Evolutionary conservation across 768 basidiomycete species (phyloP).

Genomic region (Trametes coccinea): DNA sequence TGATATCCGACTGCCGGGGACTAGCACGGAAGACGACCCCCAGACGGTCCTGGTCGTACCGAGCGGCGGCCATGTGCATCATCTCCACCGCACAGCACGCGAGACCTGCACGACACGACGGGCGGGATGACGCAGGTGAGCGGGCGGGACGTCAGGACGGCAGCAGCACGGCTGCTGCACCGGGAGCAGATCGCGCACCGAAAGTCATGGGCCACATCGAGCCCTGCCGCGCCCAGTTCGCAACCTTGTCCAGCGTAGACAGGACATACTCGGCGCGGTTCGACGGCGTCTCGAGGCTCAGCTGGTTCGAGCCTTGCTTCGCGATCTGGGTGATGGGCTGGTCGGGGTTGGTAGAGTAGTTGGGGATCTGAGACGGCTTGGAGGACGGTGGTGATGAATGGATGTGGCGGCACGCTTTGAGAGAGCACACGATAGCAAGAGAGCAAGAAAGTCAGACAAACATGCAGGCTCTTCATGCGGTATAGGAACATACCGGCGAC

Average conservation of each 20-base stretch:
- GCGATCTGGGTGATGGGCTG: constrained; percentile 73
- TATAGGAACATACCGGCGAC: constrained; percentile 39
- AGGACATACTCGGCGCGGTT: constrained; percentile 92
- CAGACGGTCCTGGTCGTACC: constrained; percentile 97
- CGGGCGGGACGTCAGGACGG: background rate
- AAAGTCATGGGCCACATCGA: constrained; percentile 99
- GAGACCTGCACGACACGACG: constrained; percentile 55
- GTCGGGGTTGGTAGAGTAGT: constrained; percentile 43
- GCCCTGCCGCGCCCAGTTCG: constrained; percentile 96
- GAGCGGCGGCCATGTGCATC: constrained; percentile 99
- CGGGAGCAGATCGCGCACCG: constrained; percentile 41
- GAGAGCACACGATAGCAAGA: background rate
- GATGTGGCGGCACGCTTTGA: constrained; percentile 52
- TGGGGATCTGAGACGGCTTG: constrained; percentile 42
- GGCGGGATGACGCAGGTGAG: background rate
- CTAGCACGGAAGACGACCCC: constrained; percentile 99
- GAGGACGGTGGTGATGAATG: constrained; percentile 51
- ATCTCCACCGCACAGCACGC: constrained; percentile 99
- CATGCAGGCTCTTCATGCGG: background rate
- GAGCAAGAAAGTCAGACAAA: background rate
- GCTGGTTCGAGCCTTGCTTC: constrained; percentile 77
- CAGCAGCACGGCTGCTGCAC: too few species aligned
- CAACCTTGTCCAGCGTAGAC: constrained; percentile 93
- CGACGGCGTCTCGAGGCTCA: constrained; percentile 81
- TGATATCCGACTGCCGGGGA: constrained; percentile 95